Conservation (phyloP, 2,329 filamentous ascomycete genomes). For the Botrytis aclada region DNA sequence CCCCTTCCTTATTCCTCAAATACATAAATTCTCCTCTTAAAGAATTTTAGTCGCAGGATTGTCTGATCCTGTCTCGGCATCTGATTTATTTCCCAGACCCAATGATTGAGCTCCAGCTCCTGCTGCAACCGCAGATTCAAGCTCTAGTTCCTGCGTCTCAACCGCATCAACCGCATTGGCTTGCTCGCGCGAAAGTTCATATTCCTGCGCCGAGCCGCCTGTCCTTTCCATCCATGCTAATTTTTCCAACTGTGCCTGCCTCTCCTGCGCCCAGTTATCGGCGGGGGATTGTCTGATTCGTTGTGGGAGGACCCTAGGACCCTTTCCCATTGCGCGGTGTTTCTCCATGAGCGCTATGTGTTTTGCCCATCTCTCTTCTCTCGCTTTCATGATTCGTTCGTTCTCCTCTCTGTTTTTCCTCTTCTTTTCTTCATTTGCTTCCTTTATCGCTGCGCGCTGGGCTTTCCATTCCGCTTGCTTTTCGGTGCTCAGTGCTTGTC, state of each 20-base stretch:
- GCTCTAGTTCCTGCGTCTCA: neutral
- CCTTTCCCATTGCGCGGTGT: neutral
- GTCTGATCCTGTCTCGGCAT: neutral
- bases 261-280: neutral
- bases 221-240: conserved; percentile 8
- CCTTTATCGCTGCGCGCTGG: neutral
- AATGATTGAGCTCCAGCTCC: neutral
- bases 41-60: neutral
- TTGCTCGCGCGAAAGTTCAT: neutral
- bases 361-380: neutral
- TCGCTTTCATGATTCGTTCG: neutral
- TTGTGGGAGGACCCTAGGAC: neutral
- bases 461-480: conserved; percentile 10
- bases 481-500: neutral
- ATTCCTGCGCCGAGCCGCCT: neutral
- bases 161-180: neutral
- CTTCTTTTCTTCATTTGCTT: neutral
- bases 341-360: conserved; percentile 12
- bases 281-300: neutral
- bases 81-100: neutral
- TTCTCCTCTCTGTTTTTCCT: neutral
- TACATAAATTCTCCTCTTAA: neutral
- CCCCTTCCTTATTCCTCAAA: neutral
- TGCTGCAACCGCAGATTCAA: neutral
- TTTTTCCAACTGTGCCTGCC: neutral